Evolutionary conservation across 83 land plant genomes (phyloP), one percentile per base, ranked within the genome.

Genomic region (Picea abies): DNA sequence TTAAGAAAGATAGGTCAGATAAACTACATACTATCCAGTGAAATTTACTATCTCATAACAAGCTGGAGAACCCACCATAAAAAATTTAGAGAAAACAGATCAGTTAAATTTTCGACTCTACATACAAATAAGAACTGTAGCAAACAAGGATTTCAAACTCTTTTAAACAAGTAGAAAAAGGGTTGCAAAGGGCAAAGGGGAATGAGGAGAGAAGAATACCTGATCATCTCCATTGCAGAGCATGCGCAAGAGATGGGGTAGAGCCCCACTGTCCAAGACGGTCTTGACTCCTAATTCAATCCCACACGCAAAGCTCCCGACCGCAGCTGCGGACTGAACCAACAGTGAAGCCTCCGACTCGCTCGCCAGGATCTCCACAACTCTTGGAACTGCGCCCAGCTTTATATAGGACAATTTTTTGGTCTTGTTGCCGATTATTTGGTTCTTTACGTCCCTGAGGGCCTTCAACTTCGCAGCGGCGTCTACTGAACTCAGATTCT

Each of bases 301-400:
- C 4, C 94, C 98, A 67, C 99, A 93, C 6, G 99, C 95, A 60
- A 97, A 97, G 88, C 99, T 97, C n/a, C 98, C 98, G 1, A 97
- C 84, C 4, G 91, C 93, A 15, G 96, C 96, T 12, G 97, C 95
- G 3, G 97, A 90, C 83, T 96, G 95, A 16, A 96, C 91, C n/a
- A 90, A 47, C 37, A 93, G 63, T 22, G 94, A 85, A 22, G 90
- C 73, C 25, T 89, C 92, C n/a, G 84, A 63, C 41, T 87, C 84
- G 69, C 79, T 84, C 9, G 90, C 84, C 22, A 96, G 87, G 65
- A 91, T 87, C 75, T 90, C 84, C 83, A 91, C 93, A 12, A 97
- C 92, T 62, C 87, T 79, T 37, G 99, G 95, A 73, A 97, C 94
- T 22, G 95, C 96, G 39, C 96, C 98, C 84, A 97, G 89, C 75